These are phyloP conservation scores for Nicotiana tomentosiformis DNA, from an alignment of 257 asterid species.

Conservation along the genomic window DNA sequence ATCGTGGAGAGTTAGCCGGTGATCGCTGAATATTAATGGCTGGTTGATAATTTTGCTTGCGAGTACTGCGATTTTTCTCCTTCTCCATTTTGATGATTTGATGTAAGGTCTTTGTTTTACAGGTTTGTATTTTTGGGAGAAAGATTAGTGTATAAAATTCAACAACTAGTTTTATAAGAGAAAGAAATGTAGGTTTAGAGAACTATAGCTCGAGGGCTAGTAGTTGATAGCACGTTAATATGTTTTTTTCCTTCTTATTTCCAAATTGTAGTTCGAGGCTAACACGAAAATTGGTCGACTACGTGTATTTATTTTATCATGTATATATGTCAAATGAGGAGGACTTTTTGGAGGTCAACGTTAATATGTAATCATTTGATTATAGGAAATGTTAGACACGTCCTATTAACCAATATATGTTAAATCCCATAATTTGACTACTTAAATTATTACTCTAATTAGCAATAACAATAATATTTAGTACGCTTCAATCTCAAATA, in stretches of 20 bases:
- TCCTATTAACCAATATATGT: too few species aligned
- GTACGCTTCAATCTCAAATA: too few species aligned
- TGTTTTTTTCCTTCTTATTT: neutral
- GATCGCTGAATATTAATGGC: conserved; percentile 4
- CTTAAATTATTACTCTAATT: too few species aligned
- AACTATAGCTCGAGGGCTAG: neutral
- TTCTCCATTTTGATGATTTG: conserved; percentile 7
- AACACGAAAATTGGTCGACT: conserved; percentile 9
- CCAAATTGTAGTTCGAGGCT: neutral
- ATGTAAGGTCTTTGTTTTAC: neutral
- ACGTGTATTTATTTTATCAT: neutral
- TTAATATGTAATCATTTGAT: too few species aligned
- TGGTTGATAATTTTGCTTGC: neutral
- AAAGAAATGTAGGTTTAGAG: neutral
- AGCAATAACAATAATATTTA: too few species aligned
- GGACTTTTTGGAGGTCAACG: neutral
- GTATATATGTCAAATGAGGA: neutral
- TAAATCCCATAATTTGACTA: too few species aligned
- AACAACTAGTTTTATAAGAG: neutral
- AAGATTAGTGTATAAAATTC: neutral
- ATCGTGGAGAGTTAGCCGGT: conserved; percentile 2
- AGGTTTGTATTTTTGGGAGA: neutral
- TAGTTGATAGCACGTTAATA: conserved; percentile 21
- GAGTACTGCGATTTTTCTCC: neutral
- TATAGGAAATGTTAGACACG: too few species aligned